A percentile compares a stretch with the other conserved stretches of the same genome.
Conservation (phyloP, 345 rosid genomes). For the Gossypium mustelinum region DNA sequence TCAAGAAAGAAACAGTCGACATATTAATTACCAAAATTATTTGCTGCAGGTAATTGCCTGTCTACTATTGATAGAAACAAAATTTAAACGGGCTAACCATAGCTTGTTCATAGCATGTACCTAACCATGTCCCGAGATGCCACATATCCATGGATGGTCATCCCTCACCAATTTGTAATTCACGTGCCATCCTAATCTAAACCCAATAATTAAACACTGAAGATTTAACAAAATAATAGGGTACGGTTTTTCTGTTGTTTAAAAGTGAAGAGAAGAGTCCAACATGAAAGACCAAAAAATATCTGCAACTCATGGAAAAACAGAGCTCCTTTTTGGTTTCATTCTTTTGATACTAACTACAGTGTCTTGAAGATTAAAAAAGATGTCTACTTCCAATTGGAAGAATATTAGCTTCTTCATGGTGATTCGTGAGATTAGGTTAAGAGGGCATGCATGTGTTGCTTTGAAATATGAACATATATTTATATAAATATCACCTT, state of each 20-base stretch:
- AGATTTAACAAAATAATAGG: neutral
- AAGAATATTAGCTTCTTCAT: slow-evolving; percentile 55
- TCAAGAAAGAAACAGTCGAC: slow-evolving; percentile 27
- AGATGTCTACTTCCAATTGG: slow-evolving; percentile 18
- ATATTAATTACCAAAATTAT: slow-evolving; percentile 15
- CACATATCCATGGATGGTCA: neutral
- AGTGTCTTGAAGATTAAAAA: slow-evolving; percentile 19
- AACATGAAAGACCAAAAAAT: slow-evolving; percentile 10
- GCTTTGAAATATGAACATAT: slow-evolving; percentile 37
- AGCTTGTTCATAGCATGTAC: neutral
- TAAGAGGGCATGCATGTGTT: slow-evolving; percentile 33
- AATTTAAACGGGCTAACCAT: neutral
- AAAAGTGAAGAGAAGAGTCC: neutral
- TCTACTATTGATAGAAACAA: neutral
- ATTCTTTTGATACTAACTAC: slow-evolving; percentile 5
- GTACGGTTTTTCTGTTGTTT: neutral
- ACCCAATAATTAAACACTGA: neutral
- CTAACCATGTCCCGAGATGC: neutral
- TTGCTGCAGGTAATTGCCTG: neutral
- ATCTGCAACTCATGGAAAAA: slow-evolving; percentile 6
- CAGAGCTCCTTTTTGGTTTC: neutral
- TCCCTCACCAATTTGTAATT: neutral
- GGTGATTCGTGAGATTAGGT: slow-evolving; percentile 50
- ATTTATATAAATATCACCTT: slow-evolving; percentile 12
- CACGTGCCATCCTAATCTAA: neutral